phyloP scores from a whole-genome alignment of 495 filamentous ascomycete genomes.

The Aspergillus ostianus region DNA sequence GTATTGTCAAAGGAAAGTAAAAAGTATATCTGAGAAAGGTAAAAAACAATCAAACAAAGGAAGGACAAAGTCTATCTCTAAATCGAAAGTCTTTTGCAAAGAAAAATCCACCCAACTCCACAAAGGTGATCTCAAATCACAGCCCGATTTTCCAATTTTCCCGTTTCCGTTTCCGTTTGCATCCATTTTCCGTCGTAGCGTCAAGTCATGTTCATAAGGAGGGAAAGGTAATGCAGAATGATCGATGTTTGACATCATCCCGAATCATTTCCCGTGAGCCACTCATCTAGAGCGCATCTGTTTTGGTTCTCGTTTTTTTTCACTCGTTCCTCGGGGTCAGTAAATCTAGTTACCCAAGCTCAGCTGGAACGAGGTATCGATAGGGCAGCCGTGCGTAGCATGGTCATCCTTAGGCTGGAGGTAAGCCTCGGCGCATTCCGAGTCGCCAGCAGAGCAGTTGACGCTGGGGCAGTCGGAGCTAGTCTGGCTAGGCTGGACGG shows the following conservation, averaged over 20 bases:
- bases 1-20: neutral
- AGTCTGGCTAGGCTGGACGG: conserved; percentile 31
- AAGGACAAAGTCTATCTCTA: neutral
- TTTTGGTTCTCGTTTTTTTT: neutral
- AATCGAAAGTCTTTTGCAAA: neutral
- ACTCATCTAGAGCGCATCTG: neutral
- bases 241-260: neutral
- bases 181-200: neutral
- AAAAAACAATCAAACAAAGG: neutral
- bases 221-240: neutral
- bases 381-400: conserved; percentile 47
- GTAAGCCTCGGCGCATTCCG: conserved; percentile 40
- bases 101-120: neutral
- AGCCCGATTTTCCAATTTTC: neutral
- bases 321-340: too few species aligned
- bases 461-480: conserved; percentile 34
- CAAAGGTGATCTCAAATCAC: neutral
- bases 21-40: neutral
- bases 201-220: neutral
- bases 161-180: neutral
- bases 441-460: conserved; percentile 38
- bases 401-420: conserved; percentile 42
- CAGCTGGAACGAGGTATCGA: conserved; percentile 38
- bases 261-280: neutral
- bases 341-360: conserved; percentile 35